Percentiles rank a stretch among this genome's conserved stretches.
phyloP scores from a whole-genome alignment of 352 stramenopile genomes.

The Halophytophthora polymorphica region DNA sequence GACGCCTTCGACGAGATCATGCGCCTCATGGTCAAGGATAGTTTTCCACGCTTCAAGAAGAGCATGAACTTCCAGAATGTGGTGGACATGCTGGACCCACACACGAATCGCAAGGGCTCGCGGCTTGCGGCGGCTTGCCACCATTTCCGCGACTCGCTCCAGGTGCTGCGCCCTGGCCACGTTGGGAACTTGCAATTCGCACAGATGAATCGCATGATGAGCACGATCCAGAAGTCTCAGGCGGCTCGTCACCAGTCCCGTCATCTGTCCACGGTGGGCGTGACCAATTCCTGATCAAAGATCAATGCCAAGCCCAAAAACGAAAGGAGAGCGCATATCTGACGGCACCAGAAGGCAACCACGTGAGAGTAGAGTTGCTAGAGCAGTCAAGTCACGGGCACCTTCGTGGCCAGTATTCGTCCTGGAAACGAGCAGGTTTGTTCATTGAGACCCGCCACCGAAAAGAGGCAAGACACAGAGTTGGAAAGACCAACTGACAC shows the following conservation, averaged over 20 bases:
- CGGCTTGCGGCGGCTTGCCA: constrained; percentile 64
- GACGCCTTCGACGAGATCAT: constrained; percentile 71
- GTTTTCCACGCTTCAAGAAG: constrained; percentile 80
- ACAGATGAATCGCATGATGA: constrained; percentile 65
- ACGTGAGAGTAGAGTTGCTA: too few species aligned
- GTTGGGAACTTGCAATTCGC: constrained; percentile 48
- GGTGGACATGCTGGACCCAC: constrained; percentile 58
- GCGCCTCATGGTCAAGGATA: constrained; percentile 79
- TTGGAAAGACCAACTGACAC: too few species aligned
- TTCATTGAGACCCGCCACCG: too few species aligned
- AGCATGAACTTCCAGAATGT: constrained; percentile 61
- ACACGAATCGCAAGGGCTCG: constrained; percentile 61
- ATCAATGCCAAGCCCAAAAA: constrained; percentile 9
- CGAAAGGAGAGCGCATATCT: too few species aligned
- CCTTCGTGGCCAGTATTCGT: too few species aligned
- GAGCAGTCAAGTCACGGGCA: too few species aligned
- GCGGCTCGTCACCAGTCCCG: constrained; percentile 26
- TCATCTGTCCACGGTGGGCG: neutral
- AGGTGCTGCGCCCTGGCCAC: constrained; percentile 50
- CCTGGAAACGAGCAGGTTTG: too few species aligned
- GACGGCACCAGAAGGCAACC: too few species aligned
- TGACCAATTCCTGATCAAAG: constrained; percentile 5
- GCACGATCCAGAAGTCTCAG: constrained; percentile 61
- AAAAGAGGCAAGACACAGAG: too few species aligned
- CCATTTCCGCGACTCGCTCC: constrained; percentile 68